Evolutionary conservation across 495 filamentous ascomycete species (phyloP).

Genomic region (Trypethelium eluteriae): DNA sequence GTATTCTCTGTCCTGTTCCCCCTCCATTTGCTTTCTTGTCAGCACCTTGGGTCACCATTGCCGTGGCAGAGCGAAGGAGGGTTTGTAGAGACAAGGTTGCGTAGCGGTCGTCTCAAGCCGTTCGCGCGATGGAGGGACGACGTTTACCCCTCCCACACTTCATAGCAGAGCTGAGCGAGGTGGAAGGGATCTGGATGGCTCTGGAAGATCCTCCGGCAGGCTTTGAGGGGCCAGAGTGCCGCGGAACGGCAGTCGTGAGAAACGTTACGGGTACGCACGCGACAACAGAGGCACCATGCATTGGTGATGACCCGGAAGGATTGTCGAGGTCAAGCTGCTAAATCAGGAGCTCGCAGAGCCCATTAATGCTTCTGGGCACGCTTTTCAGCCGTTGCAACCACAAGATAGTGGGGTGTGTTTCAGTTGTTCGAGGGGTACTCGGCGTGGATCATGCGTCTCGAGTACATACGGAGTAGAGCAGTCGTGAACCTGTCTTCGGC

Average conservation of each 20-base stretch:
- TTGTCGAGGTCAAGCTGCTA: background rate
- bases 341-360: background rate
- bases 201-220: background rate
- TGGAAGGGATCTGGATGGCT: background rate
- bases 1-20: background rate
- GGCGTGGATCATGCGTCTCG: no score
- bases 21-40: slow-evolving; percentile 1
- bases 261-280: background rate
- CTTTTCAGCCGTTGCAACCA: background rate
- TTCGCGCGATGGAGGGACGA: background rate
- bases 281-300: background rate
- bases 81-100: background rate
- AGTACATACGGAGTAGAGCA: no score
- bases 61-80: background rate
- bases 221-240: background rate
- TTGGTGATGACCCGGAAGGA: background rate
- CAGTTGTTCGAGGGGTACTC: background rate
- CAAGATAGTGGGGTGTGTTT: background rate
- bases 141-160: background rate
- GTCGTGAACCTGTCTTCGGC: no score
- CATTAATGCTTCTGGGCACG: background rate
- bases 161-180: background rate
- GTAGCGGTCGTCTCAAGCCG: background rate
- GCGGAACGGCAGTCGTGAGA: background rate
- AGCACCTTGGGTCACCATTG: slow-evolving; percentile 2